Conservation (phyloP, 495 filamentous ascomycete species). For the Penicillium verhagenii region DNA sequence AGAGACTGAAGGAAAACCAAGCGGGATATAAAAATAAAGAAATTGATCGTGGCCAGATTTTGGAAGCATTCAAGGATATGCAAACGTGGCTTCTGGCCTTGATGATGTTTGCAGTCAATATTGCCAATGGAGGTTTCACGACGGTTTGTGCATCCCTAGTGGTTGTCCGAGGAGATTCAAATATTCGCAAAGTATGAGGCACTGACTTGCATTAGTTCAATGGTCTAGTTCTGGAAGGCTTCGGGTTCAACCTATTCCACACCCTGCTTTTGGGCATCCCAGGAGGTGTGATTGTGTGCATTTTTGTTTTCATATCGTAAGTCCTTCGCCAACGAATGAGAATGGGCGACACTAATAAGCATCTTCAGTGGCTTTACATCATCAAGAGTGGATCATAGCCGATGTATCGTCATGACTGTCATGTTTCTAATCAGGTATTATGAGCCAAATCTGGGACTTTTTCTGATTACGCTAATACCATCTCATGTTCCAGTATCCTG, state of each 20-base stretch:
- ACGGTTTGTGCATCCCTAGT: constrained; percentile 8
- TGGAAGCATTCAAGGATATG: constrained; percentile 42
- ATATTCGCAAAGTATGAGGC: too few species aligned
- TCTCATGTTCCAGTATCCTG: background rate
- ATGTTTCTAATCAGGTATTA: background rate
- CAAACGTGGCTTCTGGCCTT: constrained; percentile 30
- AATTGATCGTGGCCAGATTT: constrained; percentile 48
- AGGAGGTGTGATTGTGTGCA: background rate
- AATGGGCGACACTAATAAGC: background rate
- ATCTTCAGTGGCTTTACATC: background rate
- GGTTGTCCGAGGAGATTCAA: too few species aligned
- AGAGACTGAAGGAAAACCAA: constrained; percentile 1
- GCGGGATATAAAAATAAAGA: constrained; percentile 40
- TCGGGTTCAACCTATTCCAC: background rate
- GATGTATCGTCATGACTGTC: background rate
- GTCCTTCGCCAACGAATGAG: background rate
- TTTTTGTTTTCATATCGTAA: background rate
- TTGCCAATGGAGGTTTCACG: constrained; percentile 30
- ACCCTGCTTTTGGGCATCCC: background rate
- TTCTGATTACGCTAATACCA: background rate
- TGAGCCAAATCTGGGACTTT: background rate
- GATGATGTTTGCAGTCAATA: constrained; percentile 8
- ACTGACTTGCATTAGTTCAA: too few species aligned
- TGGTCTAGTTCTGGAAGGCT: background rate
- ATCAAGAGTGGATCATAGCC: background rate